A percentile compares a stretch with the other conserved stretches of the same genome.
Conservation (phyloP, 1,284 basidiomycete genomes). For the Sporisorium reilianum region DNA sequence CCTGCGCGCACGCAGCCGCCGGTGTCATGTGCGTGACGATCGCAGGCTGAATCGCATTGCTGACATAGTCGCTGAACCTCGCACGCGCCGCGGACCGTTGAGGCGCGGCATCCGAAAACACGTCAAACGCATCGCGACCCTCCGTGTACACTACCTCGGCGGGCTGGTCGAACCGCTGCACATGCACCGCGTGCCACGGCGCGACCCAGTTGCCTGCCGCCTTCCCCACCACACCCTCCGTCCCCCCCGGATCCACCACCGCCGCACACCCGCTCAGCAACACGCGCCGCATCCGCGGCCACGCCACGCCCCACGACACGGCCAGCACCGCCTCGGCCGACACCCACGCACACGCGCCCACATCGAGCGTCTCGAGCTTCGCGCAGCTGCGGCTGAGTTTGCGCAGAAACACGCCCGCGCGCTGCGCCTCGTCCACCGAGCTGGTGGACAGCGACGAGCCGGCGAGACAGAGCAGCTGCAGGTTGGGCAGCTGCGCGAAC, state of each 20-base stretch:
- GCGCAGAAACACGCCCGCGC: conserved; percentile 29
- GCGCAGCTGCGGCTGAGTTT: conserved; percentile 28
- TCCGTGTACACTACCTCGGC: neutral
- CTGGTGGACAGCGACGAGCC: conserved; percentile 11
- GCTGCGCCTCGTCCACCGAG: conserved; percentile 1
- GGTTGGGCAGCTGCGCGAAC: conserved; percentile 31
- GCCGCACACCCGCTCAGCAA: conserved; percentile 23
- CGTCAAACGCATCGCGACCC: conserved; percentile 21
- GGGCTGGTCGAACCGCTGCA: conserved; percentile 10
- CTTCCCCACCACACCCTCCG: neutral
- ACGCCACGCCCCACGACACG: conserved; percentile 31
- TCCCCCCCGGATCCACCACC: conserved; percentile 7
- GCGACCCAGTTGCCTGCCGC: conserved; percentile 13
- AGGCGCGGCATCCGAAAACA: neutral
- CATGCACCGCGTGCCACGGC: conserved; percentile 29
- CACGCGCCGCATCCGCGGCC: conserved; percentile 26
- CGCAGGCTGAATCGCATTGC: conserved; percentile 14
- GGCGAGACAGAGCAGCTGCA: conserved; percentile 37
- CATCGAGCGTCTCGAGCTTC: conserved; percentile 36
- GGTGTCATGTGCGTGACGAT: conserved; percentile 22
- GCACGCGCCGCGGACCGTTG: neutral
- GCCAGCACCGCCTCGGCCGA: conserved; percentile 23
- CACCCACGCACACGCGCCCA: conserved; percentile 46
- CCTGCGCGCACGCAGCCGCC: neutral
- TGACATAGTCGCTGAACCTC: conserved; percentile 21